These are phyloP conservation scores for Pseudodiploospora longispora DNA, from an alignment of 2,329 filamentous ascomycete species.

Conservation along the genomic window DNA sequence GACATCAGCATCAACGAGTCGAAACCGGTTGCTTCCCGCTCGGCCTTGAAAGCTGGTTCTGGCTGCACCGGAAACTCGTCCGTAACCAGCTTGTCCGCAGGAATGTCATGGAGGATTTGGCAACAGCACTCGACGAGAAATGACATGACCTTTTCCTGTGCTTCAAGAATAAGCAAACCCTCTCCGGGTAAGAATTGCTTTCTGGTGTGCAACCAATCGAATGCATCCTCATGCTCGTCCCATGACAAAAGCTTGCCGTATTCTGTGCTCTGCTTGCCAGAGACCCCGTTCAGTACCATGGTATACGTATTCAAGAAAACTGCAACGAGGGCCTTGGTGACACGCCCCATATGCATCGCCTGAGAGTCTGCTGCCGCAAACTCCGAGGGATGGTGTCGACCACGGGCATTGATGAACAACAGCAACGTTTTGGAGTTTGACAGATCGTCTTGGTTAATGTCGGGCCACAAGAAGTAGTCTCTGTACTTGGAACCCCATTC, in stretches of 20 bases:
- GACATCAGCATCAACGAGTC: constrained; percentile 31
- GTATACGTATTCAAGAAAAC: constrained; percentile 21
- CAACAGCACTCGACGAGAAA: constrained; percentile 43
- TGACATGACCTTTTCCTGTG: constrained; percentile 36
- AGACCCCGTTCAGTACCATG: constrained; percentile 26
- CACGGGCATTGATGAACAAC: constrained; percentile 45
- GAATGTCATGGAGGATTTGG: constrained; percentile 44
- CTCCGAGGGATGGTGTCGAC: constrained; percentile 32
- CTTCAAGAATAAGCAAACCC: constrained; percentile 42
- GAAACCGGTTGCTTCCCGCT: constrained; percentile 22
- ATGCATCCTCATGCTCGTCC: constrained; percentile 27
- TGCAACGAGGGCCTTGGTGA: constrained; percentile 15
- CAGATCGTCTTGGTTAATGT: constrained; percentile 52
- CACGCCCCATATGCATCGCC: constrained; percentile 21
- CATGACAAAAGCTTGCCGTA: constrained; percentile 30
- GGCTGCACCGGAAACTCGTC: constrained; percentile 26
- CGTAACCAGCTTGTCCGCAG: constrained; percentile 18
- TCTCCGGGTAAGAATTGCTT: constrained; percentile 34
- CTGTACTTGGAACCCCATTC: constrained; percentile 13
- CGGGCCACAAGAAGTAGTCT: constrained; percentile 40
- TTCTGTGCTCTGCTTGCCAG: constrained; percentile 10
- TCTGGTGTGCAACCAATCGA: constrained; percentile 24
- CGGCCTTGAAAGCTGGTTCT: constrained; percentile 25
- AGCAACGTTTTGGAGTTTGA: constrained; percentile 32
- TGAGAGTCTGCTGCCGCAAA: constrained; percentile 41